Evolutionary conservation across 306 rosid genomes (phyloP).

Genomic region (Canavalia gladiata): DNA sequence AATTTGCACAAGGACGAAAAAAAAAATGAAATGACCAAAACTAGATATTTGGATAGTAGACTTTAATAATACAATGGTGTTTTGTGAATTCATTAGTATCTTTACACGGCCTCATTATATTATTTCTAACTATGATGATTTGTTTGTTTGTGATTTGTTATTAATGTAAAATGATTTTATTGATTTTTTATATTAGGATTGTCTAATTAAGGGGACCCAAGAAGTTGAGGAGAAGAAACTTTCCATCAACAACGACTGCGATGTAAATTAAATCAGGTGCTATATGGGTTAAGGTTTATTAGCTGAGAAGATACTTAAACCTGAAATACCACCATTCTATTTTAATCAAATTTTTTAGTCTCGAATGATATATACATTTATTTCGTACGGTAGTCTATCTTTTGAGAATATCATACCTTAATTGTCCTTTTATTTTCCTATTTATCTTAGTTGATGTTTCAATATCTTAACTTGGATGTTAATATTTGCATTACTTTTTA

Average conservation of each 20-base stretch:
- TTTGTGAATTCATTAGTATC: neutral
- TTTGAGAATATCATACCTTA: neutral
- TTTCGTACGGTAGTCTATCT: slow-evolving; percentile 22
- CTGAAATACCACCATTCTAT: neutral
- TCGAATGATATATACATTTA: neutral
- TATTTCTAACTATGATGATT: neutral
- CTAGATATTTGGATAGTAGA: slow-evolving; percentile 3
- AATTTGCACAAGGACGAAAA: too few relatives aligned
- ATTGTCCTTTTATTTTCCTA: slow-evolving; percentile 7
- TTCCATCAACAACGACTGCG: neutral
- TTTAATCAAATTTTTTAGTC: neutral
- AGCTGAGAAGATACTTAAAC: neutral
- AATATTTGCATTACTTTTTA: slow-evolving; percentile 14
- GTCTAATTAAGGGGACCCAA: slow-evolving; percentile 70
- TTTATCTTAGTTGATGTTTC: neutral
- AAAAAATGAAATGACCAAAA: too few relatives aligned
- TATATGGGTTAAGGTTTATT: slow-evolving; percentile 22
- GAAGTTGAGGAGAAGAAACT: slow-evolving; percentile 52
- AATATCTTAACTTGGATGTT: slow-evolving; percentile 11
- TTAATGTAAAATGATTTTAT: neutral
- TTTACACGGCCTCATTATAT: neutral
- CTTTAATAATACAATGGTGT: neutral
- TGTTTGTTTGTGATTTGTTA: neutral
- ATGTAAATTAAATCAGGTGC: slow-evolving; percentile 12
- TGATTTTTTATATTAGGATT: slow-evolving; percentile 52